Evolutionary conservation across 768 basidiomycete genomes (phyloP), one percentile per base, ranked within the genome.

Genomic region (Termitomyces sp.): DNA sequence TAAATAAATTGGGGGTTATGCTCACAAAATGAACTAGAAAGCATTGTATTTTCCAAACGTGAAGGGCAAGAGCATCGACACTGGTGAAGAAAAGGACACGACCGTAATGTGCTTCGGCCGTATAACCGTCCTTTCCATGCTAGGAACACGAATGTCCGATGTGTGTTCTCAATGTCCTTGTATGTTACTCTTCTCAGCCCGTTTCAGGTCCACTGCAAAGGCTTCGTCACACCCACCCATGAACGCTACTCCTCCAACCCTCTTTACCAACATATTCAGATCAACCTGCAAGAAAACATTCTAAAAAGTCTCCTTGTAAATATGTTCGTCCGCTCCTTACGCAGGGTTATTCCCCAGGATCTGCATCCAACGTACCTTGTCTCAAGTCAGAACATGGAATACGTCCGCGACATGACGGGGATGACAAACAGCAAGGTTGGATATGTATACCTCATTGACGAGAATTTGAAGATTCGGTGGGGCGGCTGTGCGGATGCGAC

Each of bases 281-380:
- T 98, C 67, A 98, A 98, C 70, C 77, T 96, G 26, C 96, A 98
- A 72, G 90, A 93, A 68, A 98, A 98, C 70, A 73, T 89, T 5
- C 81, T 98, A 60, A 97, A 97, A 73, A 89, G 90, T 1, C 81
- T 94, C 66, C 82, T 98, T 32, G 88, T 98, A 50, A 85, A 86
- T 49, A 72, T 98, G 53, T 96, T 94, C 73, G 70, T 87, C n/a
- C 80, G 79, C 9, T 82, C 84, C 19, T 79, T 98, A 21, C 85
- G 88, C 51, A 73, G 78, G 22, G 72, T 76, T 2, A 76, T 93
- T 0, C 90, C 93, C 0, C 61, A 72, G 54, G 73, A 80, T 41
- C 70, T 86, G 35, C 90, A 90, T 41, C 56, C 82, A 6, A 87
- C 79, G 9, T 95, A 93, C 67, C 74, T 94, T 44, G 79, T 93